phyloP scores from a whole-genome alignment of 192 early-diverging fungal genomes.

The Coemansia sp. region DNA sequence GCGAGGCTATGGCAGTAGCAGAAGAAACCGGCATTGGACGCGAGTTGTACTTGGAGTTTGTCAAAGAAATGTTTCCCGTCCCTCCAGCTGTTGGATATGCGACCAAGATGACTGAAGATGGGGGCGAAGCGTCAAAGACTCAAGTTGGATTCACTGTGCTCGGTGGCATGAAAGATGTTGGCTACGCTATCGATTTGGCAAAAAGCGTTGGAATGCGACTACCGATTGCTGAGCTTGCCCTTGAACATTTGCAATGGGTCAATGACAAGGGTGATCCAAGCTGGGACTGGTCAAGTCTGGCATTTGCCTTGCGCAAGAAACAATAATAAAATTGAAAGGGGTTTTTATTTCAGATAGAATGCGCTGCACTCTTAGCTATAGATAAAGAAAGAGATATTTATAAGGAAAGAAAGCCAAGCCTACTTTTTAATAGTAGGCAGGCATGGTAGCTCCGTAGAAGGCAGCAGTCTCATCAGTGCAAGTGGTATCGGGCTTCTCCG shows the following conservation, averaged over 20 bases:
- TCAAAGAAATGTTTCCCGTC: slow-evolving; percentile 56
- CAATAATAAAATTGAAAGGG: background rate
- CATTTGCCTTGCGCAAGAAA: slow-evolving; percentile 38
- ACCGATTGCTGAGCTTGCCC: slow-evolving; percentile 35
- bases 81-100: slow-evolving; percentile 57
- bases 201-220: slow-evolving; percentile 25
- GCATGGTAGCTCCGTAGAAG: slow-evolving; percentile 13
- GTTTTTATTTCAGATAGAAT: slow-evolving; percentile 10
- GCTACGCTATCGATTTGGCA: slow-evolving; percentile 46
- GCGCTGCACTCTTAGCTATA: slow-evolving; percentile 15
- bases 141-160: slow-evolving; percentile 41
- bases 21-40: slow-evolving; percentile 57
- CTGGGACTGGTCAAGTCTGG: slow-evolving; percentile 49
- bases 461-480: slow-evolving; percentile 25
- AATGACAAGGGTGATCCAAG: slow-evolving; percentile 29
- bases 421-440: slow-evolving; percentile 25
- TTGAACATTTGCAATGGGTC: slow-evolving; percentile 43
- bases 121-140: slow-evolving; percentile 36
- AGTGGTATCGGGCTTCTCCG: slow-evolving; percentile 30
- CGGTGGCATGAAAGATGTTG: slow-evolving; percentile 45
- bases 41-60: slow-evolving; percentile 57
- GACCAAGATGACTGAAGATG: slow-evolving; percentile 26
- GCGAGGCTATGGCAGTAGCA: slow-evolving; percentile 65
- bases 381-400: background rate
- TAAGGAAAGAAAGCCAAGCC: background rate